Base-by-base conservation (phyloP, 495 filamentous ascomycete species). In the Hyaloscypha bicolor region DNA sequence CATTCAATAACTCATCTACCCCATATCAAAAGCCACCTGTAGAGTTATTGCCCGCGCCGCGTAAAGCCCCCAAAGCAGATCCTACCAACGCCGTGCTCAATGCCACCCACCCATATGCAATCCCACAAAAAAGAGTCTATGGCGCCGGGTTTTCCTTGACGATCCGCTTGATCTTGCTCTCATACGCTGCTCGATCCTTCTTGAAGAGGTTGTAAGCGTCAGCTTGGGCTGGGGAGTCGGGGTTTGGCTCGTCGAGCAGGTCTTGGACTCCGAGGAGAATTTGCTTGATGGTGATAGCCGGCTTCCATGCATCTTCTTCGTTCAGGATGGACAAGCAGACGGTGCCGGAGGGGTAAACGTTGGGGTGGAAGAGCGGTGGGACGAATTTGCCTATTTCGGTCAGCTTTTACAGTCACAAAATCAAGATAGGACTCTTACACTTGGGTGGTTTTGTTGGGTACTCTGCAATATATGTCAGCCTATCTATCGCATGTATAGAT, bases 361-460 rank as follows among this genome's bases (percentile, higher is more conserved):
- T 99, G 0, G 95, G 95, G 76, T 99, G 95, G 83, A 98, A 99
- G 16, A 99, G 90, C 3, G 95, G 93, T 8, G 95, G 95, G 1
- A 88, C 85, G 73, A 99, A 99, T 87, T 97, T 97, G 88, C 94
- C 94, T 98, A 71, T 55, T 16, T 53, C 70, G 60, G 63, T 70
- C 55, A 67, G 52, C 45, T 64, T 69, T 64, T 57, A 64, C 72
- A 21, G 16, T 35, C 56, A 2, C 55, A 31, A 60, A 16, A 37
- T 37, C 8, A 21, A 42, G 16, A 52, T 31, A 62, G 58, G 25
- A 48, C 31, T 82, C 87, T 65, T 86, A 97, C 95, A 99, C 79
- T 99, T 99, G 0, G 95, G 95, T 32, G 95, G 95, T 76, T 99
- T 99, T 55, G 95, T 98, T 35, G 95, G 95, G 77, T 99, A 99